Evolutionary conservation across 192 early-diverging fungal genomes (phyloP).

Genomic region (Lobosporangium transversale): DNA sequence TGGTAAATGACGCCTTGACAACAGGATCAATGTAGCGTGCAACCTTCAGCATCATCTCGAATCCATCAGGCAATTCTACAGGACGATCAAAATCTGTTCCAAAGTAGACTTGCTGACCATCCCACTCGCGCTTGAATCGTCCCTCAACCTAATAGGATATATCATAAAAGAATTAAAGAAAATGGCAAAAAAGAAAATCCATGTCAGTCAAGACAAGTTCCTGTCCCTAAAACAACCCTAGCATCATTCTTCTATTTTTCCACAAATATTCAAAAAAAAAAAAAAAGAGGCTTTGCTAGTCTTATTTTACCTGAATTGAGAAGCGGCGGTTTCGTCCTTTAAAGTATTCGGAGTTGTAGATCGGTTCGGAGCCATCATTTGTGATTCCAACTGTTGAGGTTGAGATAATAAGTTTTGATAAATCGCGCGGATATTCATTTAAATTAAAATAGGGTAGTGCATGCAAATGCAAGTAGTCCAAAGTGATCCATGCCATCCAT

Average conservation of each 20-base stretch:
- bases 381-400: conserved; percentile 33
- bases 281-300: too few species aligned
- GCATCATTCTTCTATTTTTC: not conserved
- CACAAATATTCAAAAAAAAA: too few species aligned
- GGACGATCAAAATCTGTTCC: conserved; percentile 49
- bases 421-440: too few species aligned
- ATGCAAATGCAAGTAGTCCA: not conserved
- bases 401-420: too few species aligned
- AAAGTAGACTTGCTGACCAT: conserved; percentile 45
- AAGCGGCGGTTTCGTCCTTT: conserved; percentile 46
- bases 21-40: conserved; percentile 48
- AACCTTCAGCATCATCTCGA: conserved; percentile 45
- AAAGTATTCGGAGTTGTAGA: conserved; percentile 47
- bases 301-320: conserved; percentile 51
- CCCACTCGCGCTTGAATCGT: conserved; percentile 40
- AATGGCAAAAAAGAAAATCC: too few species aligned
- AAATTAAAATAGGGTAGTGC: not conserved
- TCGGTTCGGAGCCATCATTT: conserved; percentile 46
- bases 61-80: conserved; percentile 42
- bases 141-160: conserved; percentile 28
- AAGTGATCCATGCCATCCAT: not conserved
- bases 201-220: not conserved
- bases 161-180: not conserved
- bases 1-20: conserved; percentile 19
- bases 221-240: too few species aligned